phyloP scores from a whole-genome alignment of 176 grass and related monocot species.

The Zoysia japonica region DNA sequence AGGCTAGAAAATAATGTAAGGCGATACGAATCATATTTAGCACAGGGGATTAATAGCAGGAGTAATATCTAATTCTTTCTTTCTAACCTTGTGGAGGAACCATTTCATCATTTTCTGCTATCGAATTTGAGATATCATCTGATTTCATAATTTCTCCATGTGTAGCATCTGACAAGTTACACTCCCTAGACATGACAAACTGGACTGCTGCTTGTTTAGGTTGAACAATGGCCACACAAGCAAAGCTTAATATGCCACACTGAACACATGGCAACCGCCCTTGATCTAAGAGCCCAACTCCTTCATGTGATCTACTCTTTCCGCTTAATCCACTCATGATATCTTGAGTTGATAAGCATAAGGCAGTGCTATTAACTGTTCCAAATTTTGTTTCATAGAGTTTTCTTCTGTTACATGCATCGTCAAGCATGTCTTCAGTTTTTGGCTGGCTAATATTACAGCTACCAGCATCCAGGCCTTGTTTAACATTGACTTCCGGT shows the following conservation, averaged over 20 bases:
- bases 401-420: conserved; percentile 46
- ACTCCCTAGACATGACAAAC: conserved; percentile 63
- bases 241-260: conserved; percentile 96
- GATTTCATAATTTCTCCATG: conserved; percentile 54
- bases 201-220: conserved; percentile 73
- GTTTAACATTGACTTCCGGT: conserved; percentile 56
- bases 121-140: conserved; percentile 48
- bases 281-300: conserved; percentile 75
- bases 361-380: conserved; percentile 46
- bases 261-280: conserved; percentile 88
- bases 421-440: conserved; percentile 44
- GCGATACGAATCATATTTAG: background rate
- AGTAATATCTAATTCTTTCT: conserved; percentile 25
- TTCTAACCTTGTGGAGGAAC: conserved; percentile 63
- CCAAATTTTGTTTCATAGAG: conserved; percentile 58
- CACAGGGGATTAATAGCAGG: background rate
- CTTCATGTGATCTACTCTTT: conserved; percentile 42
- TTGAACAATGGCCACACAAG: conserved; percentile 88
- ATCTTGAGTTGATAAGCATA: conserved; percentile 49
- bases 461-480: conserved; percentile 51
- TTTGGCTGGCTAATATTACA: conserved; percentile 51
- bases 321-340: conserved; percentile 47
- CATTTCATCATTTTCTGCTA: conserved; percentile 31
- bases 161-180: conserved; percentile 37
- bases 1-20: conserved; percentile 2